phyloP scores from a whole-genome alignment of 2,329 filamentous ascomycete genomes.

The Alternaria consortialis region DNA sequence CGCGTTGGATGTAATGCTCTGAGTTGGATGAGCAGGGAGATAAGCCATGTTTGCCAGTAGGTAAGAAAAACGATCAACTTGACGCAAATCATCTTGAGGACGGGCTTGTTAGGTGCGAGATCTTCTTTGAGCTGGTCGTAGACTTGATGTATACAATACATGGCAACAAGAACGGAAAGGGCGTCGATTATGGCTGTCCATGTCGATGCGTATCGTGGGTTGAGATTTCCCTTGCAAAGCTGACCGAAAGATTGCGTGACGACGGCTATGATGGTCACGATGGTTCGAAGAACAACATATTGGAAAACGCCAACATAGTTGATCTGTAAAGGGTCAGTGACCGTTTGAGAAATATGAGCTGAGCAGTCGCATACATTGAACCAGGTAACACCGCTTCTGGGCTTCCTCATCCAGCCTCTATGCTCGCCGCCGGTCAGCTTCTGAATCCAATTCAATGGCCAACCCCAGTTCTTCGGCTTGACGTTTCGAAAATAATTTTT shows the following conservation, averaged over 20 bases:
- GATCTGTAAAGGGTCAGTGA: slow-evolving; percentile 58
- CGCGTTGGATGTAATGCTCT: slow-evolving; percentile 70
- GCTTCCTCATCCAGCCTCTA: slow-evolving; percentile 74
- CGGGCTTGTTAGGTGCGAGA: slow-evolving; percentile 73
- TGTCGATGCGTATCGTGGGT: slow-evolving; percentile 80
- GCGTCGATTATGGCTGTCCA: slow-evolving; percentile 81
- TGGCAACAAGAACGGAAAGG: slow-evolving; percentile 78
- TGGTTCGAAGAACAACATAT: slow-evolving; percentile 82
- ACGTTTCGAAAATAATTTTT: slow-evolving; percentile 81
- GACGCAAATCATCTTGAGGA: slow-evolving; percentile 84
- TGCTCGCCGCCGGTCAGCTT: slow-evolving; percentile 74
- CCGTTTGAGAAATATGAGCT: not conserved
- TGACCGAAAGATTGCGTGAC: slow-evolving; percentile 72
- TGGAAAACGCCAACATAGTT: slow-evolving; percentile 85
- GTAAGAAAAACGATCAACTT: slow-evolving; percentile 92
- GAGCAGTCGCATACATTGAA: slow-evolving; percentile 70
- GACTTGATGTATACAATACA: slow-evolving; percentile 90
- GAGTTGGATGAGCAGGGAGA: slow-evolving; percentile 65
- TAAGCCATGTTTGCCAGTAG: slow-evolving; percentile 73
- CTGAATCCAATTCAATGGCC: slow-evolving; percentile 74
- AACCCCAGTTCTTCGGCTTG: slow-evolving; percentile 75
- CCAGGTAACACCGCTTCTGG: slow-evolving; percentile 84
- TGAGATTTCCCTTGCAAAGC: slow-evolving; percentile 83
- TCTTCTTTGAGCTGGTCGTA: slow-evolving; percentile 78
- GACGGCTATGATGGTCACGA: slow-evolving; percentile 82